A percentile compares a stretch with the other conserved stretches of the same genome.
Evolutionary conservation across 2,329 filamentous ascomycete species (phyloP).

Genomic region (Diaporthe vaccinii): DNA sequence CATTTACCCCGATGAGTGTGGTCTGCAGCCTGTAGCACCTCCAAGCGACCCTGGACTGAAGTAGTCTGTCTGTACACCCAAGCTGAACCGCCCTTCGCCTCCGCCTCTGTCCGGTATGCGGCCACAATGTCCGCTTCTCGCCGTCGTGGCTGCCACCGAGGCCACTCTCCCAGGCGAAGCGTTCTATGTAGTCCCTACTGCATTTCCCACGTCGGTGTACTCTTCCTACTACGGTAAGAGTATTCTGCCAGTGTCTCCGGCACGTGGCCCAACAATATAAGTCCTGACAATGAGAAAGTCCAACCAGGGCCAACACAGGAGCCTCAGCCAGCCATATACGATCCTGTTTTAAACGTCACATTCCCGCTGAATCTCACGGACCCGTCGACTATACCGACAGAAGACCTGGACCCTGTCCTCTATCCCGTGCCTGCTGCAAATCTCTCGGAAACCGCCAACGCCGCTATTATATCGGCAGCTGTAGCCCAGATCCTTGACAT

Average conservation of each 20-base stretch:
- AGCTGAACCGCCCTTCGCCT: neutral
- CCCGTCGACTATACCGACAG: constrained; percentile 63
- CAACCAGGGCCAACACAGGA: constrained; percentile 49
- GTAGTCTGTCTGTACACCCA: neutral
- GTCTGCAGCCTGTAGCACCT: neutral
- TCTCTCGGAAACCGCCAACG: constrained; percentile 54
- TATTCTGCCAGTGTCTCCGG: neutral
- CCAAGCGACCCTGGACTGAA: neutral
- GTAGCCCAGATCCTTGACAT: constrained; percentile 61
- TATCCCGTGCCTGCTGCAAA: constrained; percentile 62
- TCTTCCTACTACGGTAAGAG: constrained; percentile 61
- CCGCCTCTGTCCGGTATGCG: constrained; percentile 25
- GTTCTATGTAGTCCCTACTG: constrained; percentile 57
- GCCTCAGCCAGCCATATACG: constrained; percentile 59
- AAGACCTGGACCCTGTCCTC: constrained; percentile 62
- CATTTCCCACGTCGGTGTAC: constrained; percentile 65
- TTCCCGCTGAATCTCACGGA: constrained; percentile 68
- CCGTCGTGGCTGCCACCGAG: constrained; percentile 33
- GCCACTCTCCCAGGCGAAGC: constrained; percentile 49
- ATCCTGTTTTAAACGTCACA: constrained; percentile 67
- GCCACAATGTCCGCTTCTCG: constrained; percentile 36
- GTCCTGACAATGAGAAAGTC: constrained; percentile 43
- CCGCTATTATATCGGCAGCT: constrained; percentile 58
- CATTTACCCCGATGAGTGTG: neutral
- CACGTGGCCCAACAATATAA: neutral